A percentile compares a stretch with the other conserved stretches of the same genome.
These are phyloP conservation scores for Trichaptum fuscoviolaceum DNA, from an alignment of 768 basidiomycete genomes.

Conservation along the genomic window DNA sequence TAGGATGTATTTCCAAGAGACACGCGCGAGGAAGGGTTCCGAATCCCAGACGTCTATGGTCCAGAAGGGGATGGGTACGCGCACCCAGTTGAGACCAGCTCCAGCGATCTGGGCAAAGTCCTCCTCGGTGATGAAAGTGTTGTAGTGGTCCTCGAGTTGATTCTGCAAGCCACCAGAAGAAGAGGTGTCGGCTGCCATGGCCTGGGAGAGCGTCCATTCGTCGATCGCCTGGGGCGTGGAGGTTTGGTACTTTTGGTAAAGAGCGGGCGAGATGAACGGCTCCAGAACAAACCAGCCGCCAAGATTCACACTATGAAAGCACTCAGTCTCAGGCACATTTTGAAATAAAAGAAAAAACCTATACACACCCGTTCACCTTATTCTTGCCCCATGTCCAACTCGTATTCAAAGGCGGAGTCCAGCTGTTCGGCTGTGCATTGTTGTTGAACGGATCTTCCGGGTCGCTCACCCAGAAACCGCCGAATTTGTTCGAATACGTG, in stretches of 20 bases:
- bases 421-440: conserved; percentile 33
- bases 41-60: conserved; percentile 32
- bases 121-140: conserved; percentile 44
- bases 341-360: conserved; percentile 6
- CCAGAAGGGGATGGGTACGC: conserved; percentile 45
- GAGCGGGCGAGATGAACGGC: conserved; percentile 32
- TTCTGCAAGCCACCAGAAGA: conserved; percentile 12
- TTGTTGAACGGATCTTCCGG: conserved; percentile 35
- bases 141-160: conserved; percentile 39
- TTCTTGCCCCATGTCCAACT: conserved; percentile 33
- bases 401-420: conserved; percentile 35
- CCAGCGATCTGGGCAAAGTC: conserved; percentile 45
- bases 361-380: conserved; percentile 15
- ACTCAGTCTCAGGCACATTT: conserved; percentile 11
- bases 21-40: conserved; percentile 38
- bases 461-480: conserved; percentile 59
- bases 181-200: conserved; percentile 26
- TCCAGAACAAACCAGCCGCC: conserved; percentile 41
- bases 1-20: conserved; percentile 40
- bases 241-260: conserved; percentile 22
- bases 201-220: conserved; percentile 34
- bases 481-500: conserved; percentile 73
- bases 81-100: conserved; percentile 43
- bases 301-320: conserved; percentile 23
- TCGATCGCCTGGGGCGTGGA: conserved; percentile 22